These are phyloP conservation scores for Fraxinus nigra DNA, from an alignment of 305 asterid species.

Conservation along the genomic window DNA sequence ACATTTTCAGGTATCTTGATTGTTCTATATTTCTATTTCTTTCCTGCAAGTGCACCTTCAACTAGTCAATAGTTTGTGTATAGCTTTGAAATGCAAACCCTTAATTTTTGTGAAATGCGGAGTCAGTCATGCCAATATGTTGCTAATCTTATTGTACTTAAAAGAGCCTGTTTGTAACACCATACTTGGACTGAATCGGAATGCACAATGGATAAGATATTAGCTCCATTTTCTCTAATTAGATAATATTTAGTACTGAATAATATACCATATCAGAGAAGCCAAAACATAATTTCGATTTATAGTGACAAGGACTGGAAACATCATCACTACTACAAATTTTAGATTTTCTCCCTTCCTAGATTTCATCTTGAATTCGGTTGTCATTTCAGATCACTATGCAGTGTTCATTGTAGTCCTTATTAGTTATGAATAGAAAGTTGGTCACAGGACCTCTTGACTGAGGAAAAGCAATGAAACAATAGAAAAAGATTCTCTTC, in stretches of 20 bases:
- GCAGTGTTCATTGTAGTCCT: not conserved
- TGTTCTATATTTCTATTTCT: not conserved
- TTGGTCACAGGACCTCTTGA: not conserved
- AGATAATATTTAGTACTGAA: not conserved
- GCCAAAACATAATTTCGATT: not conserved
- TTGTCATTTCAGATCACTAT: not conserved
- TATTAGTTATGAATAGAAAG: not conserved
- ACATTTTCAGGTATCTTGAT: conserved; percentile 76
- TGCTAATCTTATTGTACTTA: not conserved
- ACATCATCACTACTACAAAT: not conserved
- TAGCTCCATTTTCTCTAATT: not conserved
- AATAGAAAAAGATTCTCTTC: not conserved
- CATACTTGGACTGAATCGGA: not conserved
- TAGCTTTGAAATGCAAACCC: not conserved
- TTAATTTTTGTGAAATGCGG: not conserved
- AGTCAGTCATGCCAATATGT: not conserved
- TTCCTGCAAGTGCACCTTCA: conserved; percentile 14
- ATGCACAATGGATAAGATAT: not conserved
- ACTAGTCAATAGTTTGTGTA: not conserved
- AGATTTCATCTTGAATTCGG: not conserved
- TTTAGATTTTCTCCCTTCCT: not conserved
- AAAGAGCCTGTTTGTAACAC: not conserved
- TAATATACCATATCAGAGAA: not conserved
- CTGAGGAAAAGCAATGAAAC: not conserved
- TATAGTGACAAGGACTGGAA: not conserved